phyloP scores from a whole-genome alignment of 768 basidiomycete genomes.

The Lentinus tigrinus region DNA sequence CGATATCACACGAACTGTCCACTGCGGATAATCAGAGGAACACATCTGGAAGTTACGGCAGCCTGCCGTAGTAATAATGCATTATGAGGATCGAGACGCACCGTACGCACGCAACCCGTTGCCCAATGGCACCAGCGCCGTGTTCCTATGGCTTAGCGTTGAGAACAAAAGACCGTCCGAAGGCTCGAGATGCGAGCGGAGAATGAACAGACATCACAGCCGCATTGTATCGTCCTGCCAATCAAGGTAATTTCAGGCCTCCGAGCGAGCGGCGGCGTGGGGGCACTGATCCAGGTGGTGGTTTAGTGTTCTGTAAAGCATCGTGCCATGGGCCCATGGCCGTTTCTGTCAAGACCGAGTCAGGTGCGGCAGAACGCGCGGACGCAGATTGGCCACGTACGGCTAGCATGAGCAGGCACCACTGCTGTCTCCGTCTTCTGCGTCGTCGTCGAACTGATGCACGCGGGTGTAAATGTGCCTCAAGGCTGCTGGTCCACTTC shows the following conservation, averaged over 20 bases:
- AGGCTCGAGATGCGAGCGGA: not conserved
- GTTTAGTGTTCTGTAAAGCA: not conserved
- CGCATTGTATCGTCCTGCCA: constrained; percentile 10
- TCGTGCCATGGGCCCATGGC: not conserved
- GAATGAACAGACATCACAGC: not conserved
- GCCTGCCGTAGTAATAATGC: not conserved
- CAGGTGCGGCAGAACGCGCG: not conserved
- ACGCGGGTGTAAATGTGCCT: not conserved
- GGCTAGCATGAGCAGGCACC: not conserved
- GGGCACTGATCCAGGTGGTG: constrained; percentile 6
- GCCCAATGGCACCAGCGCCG: not conserved
- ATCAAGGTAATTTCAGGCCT: not conserved
- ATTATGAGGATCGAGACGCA: not conserved
- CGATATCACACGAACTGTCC: not conserved
- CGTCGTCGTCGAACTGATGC: not conserved
- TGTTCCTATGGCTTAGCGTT: not conserved
- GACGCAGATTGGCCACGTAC: not conserved
- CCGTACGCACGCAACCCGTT: not conserved
- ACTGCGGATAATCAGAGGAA: not conserved
- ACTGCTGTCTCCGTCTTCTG: not conserved
- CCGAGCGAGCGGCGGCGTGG: constrained; percentile 1
- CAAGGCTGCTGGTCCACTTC: not conserved
- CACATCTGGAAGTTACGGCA: not conserved
- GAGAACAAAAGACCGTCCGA: constrained; percentile 1
- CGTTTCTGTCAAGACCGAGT: not conserved